phyloP scores from a whole-genome alignment of 495 filamentous ascomycete genomes.

The Parachaetomium inaequale region DNA sequence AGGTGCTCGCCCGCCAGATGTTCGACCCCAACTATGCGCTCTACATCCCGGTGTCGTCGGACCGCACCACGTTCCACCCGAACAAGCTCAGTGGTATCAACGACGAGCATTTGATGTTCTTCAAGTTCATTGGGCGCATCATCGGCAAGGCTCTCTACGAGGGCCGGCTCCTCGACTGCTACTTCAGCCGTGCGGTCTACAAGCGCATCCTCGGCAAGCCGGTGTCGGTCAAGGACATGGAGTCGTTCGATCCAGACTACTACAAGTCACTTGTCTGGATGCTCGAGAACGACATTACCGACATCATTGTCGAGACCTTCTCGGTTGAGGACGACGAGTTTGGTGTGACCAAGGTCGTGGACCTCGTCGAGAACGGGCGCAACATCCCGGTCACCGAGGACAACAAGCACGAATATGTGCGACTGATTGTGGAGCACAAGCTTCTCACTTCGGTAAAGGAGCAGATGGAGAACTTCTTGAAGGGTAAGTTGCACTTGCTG shows the following conservation, averaged over 20 bases:
- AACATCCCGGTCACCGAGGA: conserved; percentile 94
- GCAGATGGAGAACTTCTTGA: conserved; percentile 93
- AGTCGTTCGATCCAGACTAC: conserved; percentile 96
- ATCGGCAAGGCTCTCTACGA: conserved; percentile 99
- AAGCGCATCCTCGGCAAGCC: conserved; percentile 92
- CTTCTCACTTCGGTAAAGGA: conserved; percentile 86
- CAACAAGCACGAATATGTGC: conserved; percentile 97
- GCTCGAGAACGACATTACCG: conserved; percentile 98
- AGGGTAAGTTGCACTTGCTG: conserved; percentile 53
- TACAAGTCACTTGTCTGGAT: conserved; percentile 99
- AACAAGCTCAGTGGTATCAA: conserved; percentile 92
- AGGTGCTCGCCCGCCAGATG: conserved; percentile 95
- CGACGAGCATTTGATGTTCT: conserved; percentile 93
- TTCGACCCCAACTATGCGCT: conserved; percentile 98
- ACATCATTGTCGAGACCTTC: conserved; percentile 97
- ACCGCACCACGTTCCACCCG: conserved; percentile 97
- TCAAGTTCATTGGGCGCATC: conserved; percentile 98
- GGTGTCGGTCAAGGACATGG: conserved; percentile 98
- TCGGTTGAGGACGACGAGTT: conserved; percentile 90
- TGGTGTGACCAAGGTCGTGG: conserved; percentile 80
- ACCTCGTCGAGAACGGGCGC: conserved; percentile 80
- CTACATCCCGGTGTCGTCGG: conserved; percentile 94
- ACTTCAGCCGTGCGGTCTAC: conserved; percentile 98
- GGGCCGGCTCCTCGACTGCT: conserved; percentile 91
- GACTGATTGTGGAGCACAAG: conserved; percentile 88